Evolutionary conservation across 352 stramenopile species (phyloP), one percentile per base, ranked within the genome.

Genomic region (Phytophthora sojae): DNA sequence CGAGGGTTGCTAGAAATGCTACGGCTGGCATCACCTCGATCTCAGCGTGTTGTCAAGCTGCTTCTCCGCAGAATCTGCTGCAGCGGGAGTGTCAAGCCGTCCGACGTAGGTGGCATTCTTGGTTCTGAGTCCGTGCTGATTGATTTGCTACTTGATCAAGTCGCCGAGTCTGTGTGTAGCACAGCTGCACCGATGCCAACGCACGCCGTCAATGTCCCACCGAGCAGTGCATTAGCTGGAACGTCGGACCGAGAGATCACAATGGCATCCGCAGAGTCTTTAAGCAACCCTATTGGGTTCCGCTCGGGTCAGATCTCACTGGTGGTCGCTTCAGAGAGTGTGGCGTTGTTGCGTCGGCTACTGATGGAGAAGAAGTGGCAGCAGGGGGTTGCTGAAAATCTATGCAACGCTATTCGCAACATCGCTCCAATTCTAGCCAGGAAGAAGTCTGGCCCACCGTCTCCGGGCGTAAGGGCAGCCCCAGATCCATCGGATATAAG

Each of bases 101-200:
- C 67, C 29, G 77, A 92, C 44, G 84, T 97, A 9, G 85, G 82
- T 39, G 73, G 79, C 8, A 80, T 97, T 7, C 87, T 94, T 54
- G 90, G 90, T 1, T 95, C 87, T 0, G 88, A 95, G 42, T 91
- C 87, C 2, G 81, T 96, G 11, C 67, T 97, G 12, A 80, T 95
- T n/a, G 90, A 97, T 67, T 61, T 95, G 8, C 51, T 97, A 55
- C 77, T 97, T 1, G 87, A 97, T 73, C 90, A 95, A 82, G 89
- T 97, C 12, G 87, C 90, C 6, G 90, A 97, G 44, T 95, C 90
- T 0, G 83, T 97, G 17, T 95, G 86, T 62, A 94, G 86, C 44
- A 93, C 86, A 9, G 83, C 83, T 19, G 82, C 88, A 45, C 85
- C 88, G 9, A 76, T 93, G 70, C 64, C 83, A 19, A 84, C 80